Evolutionary conservation across 2,329 filamentous ascomycete species (phyloP).

Genomic region (Pseudocercospora cruenta): DNA sequence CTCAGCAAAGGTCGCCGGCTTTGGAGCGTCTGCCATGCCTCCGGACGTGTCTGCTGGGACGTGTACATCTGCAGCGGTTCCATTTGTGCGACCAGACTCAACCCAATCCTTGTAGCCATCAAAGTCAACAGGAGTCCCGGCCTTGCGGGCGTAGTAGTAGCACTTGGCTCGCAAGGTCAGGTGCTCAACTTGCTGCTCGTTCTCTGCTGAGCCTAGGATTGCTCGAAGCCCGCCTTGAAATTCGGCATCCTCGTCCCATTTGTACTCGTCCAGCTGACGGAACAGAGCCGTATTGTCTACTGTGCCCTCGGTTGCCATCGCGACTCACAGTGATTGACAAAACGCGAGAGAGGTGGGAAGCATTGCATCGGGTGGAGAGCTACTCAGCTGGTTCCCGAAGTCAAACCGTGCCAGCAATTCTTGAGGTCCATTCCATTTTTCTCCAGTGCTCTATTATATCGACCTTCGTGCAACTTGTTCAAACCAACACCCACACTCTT

Average conservation of each 20-base stretch:
- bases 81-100: constrained; percentile 39
- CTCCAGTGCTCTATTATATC: neutral
- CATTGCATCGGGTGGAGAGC: neutral
- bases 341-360: neutral
- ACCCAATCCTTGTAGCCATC: constrained; percentile 68
- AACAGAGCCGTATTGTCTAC: constrained; percentile 49
- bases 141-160: constrained; percentile 63
- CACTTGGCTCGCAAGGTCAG: constrained; percentile 68
- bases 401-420: neutral
- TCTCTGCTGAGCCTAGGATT: constrained; percentile 63
- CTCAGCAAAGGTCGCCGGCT: constrained; percentile 81
- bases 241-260: constrained; percentile 68
- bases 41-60: constrained; percentile 15
- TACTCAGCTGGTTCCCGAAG: neutral
- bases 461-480: neutral
- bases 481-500: neutral
- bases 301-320: constrained; percentile 27
- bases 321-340: neutral
- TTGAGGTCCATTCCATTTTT: neutral
- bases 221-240: constrained; percentile 70
- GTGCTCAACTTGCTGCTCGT: constrained; percentile 58
- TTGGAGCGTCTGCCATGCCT: constrained; percentile 61
- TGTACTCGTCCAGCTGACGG: constrained; percentile 66
- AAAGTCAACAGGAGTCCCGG: constrained; percentile 63
- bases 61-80: constrained; percentile 4